Evolutionary conservation across 1,139 yeast species (phyloP), one percentile per base, ranked within the genome.

Genomic region (Saccharomycopsis hybrid): DNA sequence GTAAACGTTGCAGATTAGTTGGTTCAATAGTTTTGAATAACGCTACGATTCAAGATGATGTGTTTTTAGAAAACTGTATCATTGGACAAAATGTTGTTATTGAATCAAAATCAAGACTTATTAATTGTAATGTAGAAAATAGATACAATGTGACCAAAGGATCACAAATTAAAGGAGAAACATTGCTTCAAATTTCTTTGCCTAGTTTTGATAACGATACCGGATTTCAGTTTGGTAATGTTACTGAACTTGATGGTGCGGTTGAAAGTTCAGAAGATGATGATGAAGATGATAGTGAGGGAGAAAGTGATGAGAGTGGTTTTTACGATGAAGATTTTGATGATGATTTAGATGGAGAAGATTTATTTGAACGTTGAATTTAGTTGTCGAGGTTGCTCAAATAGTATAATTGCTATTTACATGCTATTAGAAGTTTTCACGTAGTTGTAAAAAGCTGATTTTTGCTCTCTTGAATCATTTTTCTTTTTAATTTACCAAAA

Each of bases 41-140:
- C 47, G 95, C 82, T 33, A 69, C 67, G 1, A 70, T 94, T 42
- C 95, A 79, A 47, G 96, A 92, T 63, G 97, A 87, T 57, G 84
- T 77, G 46, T 62, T 65, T 7, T 53, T 94, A 56, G 98, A 94
- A 65, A 92, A 90, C 67, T 89, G 96, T 66, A 82, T 92, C 30
- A 70, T 94, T 53, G 98, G 98, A 28, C 71, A 73, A 45, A 71
- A 72, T 46, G 92, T 82, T 1, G 68, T 69, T 18, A 74, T 94
- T 42, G 82, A 78, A 31, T 60, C 71, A 52, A 84, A 82, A 62
- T 69, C 77, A 43, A 78, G 75, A 60, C 73, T 88, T 58, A 78
- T 80, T 9, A 83, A 84, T 58, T 89, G 96, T 71, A 82, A 87
- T 56, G 83, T 92, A 31, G 97, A 90, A 64, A 87, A 95, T 11